Base-by-base conservation (phyloP, 352 stramenopile genomes). In the Globisporangium solare region DNA sequence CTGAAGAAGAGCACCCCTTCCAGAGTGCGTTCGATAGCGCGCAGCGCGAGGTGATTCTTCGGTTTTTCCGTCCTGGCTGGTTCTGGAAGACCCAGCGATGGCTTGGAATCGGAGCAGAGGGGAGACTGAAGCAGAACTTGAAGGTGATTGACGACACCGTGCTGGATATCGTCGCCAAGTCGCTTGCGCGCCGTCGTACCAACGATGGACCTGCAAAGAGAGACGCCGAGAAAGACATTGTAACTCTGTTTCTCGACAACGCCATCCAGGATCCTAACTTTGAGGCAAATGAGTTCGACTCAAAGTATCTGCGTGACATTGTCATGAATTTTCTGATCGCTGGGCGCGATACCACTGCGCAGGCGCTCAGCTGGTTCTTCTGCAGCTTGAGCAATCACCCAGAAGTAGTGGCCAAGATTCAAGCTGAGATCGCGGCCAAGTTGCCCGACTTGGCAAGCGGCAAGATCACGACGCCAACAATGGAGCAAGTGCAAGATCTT, bases 271-370 rank as follows among this genome's bases (percentile, higher is more conserved):
- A 61, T 1, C 14, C 35, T 0, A 46, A 67, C 12, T 48, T 24
- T 4, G 50, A 63, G 8, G 64, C 65, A 13, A 54, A 32, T 12
- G 43, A 40, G 24, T 70, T 83, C 20, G 65, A 83, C 21, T 70
- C 72, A 4, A 64, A 43, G 0, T 86, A 76, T 39, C 50, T 94
- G 0, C 79, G 79, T 13, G 76, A 94, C 56, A 81, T 96, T 37
- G 71, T 90, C 20, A 63, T 94, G 8, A 91, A 77, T 54, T 89
- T 94, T 47, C 61, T 96, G 31, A 84, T 94, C n/a, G 86, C 81
- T 24, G 83, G 86, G 0, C 69, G 82, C 2, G 83, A 95, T 58
- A 92, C 81, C 1, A 90, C 84, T 1, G 81, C 83, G 0, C 78
- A 86, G 61, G 76, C 81, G 6, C 58, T 94, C 24, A 76, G 68